A percentile compares a stretch with the other conserved stretches of the same genome.
These are phyloP conservation scores for Pelargonium myrrhifolium DNA, from an alignment of 441 rosid species.

Conservation along the genomic window DNA sequence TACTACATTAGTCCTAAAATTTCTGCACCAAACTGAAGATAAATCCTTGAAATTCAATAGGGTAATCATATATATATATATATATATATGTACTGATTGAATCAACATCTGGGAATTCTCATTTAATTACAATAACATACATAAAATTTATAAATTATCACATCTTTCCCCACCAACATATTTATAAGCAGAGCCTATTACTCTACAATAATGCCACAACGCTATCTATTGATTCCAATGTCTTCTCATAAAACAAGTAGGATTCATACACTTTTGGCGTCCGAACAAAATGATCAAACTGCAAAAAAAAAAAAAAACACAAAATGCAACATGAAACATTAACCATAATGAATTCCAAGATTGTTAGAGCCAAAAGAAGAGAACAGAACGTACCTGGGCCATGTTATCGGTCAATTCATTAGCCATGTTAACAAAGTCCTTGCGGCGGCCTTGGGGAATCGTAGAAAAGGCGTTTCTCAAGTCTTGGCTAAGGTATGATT, in stretches of 20 bases:
- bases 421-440: constrained; percentile 53
- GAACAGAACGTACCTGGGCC: constrained; percentile 45
- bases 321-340: background rate
- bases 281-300: constrained; percentile 64
- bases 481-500: constrained; percentile 71
- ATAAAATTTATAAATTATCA: no score
- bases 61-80: no score
- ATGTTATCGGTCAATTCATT: constrained; percentile 68
- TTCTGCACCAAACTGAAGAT: no score
- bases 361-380: background rate
- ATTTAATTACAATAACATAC: no score
- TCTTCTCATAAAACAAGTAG: constrained; percentile 76
- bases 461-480: constrained; percentile 56
- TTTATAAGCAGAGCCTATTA: no score
- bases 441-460: constrained; percentile 46
- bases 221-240: constrained; percentile 64
- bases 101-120: no score
- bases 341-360: background rate
- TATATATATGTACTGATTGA: no score
- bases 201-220: constrained; percentile 43
- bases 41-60: no score
- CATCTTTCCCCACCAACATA: no score
- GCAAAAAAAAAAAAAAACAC: constrained; percentile 10
- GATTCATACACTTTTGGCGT: constrained; percentile 87
- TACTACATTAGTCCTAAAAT: no score